These are phyloP conservation scores for Annulohypoxylon stygium DNA, from an alignment of 495 filamentous ascomycete genomes.

Conservation along the genomic window DNA sequence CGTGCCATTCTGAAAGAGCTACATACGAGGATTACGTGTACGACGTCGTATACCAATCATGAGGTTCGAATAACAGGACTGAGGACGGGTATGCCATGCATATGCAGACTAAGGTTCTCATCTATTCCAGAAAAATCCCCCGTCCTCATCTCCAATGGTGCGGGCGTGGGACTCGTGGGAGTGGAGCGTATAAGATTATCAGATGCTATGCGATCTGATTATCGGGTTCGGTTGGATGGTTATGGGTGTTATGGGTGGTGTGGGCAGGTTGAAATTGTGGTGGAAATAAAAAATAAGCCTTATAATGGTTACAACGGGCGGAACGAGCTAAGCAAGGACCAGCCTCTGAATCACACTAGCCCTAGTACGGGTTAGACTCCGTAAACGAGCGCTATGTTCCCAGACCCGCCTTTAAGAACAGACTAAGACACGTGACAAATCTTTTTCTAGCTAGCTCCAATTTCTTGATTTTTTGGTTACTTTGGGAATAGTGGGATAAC, in stretches of 20 bases:
- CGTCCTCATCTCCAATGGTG: conserved; percentile 17
- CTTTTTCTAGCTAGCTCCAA: conserved; percentile 8
- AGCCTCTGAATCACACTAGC: neutral
- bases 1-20: conserved; percentile 10
- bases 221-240: neutral
- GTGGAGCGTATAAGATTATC: conserved; percentile 14
- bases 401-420: neutral
- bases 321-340: neutral
- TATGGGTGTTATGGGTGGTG: neutral
- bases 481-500: neutral
- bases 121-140: neutral
- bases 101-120: conserved; percentile 24
- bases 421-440: conserved; percentile 30
- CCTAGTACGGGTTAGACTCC: neutral
- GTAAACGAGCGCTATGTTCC: neutral
- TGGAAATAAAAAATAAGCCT: conserved; percentile 18
- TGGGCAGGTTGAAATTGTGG: neutral
- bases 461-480: conserved; percentile 1
- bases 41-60: conserved; percentile 32
- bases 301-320: neutral
- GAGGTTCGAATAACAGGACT: conserved; percentile 1
- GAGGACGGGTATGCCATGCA: conserved; percentile 43
- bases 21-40: conserved; percentile 33
- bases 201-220: conserved; percentile 5
- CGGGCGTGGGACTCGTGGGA: conserved; percentile 1